These are phyloP conservation scores for Endoconidiophora laricicola DNA, from an alignment of 2,329 filamentous ascomycete species.

Conservation along the genomic window DNA sequence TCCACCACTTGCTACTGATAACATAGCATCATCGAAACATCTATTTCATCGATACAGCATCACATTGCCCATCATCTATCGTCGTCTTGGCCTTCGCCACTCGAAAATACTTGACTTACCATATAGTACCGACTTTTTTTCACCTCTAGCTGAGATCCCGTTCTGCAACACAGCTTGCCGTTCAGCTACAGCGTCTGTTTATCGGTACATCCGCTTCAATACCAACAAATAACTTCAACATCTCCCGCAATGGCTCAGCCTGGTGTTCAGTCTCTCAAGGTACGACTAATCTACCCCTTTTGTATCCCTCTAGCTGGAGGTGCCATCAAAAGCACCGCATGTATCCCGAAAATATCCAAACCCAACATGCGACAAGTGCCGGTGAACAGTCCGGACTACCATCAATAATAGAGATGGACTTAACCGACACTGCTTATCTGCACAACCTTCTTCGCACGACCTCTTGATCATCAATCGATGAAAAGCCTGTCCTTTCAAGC, in stretches of 20 bases:
- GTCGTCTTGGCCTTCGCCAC: neutral
- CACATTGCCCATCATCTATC: neutral
- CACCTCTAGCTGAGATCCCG: neutral
- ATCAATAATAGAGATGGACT: too few species aligned
- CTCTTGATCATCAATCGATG: too few species aligned
- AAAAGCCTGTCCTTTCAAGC: too few species aligned
- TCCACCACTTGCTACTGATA: neutral
- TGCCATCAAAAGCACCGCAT: too few species aligned
- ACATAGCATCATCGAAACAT: neutral
- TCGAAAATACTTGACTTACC: neutral
- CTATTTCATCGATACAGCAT: neutral
- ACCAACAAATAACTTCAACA: conserved; percentile 24
- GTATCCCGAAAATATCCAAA: too few species aligned
- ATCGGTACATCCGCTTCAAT: conserved; percentile 1
- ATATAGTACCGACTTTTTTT: neutral
- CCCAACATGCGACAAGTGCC: too few species aligned
- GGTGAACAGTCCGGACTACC: too few species aligned
- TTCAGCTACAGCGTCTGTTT: neutral
- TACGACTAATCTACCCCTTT: conserved; percentile 24
- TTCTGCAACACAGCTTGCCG: too few species aligned
- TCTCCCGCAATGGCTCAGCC: conserved; percentile 48
- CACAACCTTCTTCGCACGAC: too few species aligned
- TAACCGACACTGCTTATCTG: too few species aligned
- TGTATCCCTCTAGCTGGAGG: too few species aligned
- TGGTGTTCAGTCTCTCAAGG: conserved; percentile 84